phyloP scores from a whole-genome alignment of 768 basidiomycete species.

The Macrocybe gigantea region DNA sequence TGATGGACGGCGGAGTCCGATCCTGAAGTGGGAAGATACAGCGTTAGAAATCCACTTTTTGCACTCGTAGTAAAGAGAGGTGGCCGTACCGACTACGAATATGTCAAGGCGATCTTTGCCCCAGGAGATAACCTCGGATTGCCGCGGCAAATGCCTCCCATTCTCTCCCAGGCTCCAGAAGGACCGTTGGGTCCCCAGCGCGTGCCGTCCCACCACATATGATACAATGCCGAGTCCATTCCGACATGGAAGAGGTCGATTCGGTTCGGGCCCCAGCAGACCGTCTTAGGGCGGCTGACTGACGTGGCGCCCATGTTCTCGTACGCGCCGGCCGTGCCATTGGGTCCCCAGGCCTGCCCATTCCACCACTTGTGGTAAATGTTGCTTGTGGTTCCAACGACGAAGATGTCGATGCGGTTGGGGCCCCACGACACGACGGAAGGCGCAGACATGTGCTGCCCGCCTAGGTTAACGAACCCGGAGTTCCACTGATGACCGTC shows the following conservation, averaged over 20 bases:
- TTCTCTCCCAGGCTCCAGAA: background rate
- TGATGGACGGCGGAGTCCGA: constrained; percentile 1
- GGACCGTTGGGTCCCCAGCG: background rate
- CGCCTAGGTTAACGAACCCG: background rate
- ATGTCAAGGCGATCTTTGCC: background rate
- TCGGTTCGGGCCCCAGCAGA: constrained; percentile 7
- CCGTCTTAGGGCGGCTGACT: constrained; percentile 2
- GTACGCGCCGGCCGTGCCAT: background rate
- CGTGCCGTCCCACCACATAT: background rate
- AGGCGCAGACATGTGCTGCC: background rate
- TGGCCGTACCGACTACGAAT: background rate
- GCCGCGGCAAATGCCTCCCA: background rate
- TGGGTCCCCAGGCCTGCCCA: constrained; percentile 5
- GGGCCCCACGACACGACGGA: background rate
- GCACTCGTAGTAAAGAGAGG: too few species aligned
- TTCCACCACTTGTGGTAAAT: constrained; percentile 11
- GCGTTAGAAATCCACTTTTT: background rate
- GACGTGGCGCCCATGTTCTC: constrained; percentile 5
- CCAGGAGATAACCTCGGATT: constrained; percentile 1
- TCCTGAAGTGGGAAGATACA: background rate
- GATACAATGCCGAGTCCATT: background rate
- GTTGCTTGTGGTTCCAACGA: constrained; percentile 2
- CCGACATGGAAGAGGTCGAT: constrained; percentile 6
- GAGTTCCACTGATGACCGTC: background rate
- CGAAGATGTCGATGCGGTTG: constrained; percentile 6